These are phyloP conservation scores for Phytophthora quininea DNA, from an alignment of 352 stramenopile genomes.

Conservation along the genomic window DNA sequence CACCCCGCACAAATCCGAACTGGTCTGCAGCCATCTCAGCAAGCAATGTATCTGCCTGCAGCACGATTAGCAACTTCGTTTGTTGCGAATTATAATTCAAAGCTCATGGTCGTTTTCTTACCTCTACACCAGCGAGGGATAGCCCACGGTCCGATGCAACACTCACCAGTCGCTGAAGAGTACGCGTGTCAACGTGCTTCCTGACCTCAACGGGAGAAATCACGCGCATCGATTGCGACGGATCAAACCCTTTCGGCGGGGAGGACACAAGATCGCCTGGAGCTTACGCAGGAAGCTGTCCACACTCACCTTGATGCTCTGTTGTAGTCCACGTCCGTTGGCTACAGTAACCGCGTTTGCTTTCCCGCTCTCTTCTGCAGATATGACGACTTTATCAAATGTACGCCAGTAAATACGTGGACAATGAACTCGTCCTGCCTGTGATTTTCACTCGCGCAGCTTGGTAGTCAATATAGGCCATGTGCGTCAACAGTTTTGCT, in stretches of 20 bases:
- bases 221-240: conserved; percentile 20
- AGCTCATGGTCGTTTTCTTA: conserved; percentile 11
- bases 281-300: conserved; percentile 42
- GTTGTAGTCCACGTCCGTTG: background rate
- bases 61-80: background rate
- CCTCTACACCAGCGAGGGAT: conserved; percentile 34
- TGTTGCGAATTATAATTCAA: background rate
- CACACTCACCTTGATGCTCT: conserved; percentile 9
- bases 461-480: conserved; percentile 54
- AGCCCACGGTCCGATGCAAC: conserved; percentile 51
- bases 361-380: conserved; percentile 12
- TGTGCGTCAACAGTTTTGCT: conserved; percentile 42
- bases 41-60: conserved; percentile 43
- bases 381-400: background rate
- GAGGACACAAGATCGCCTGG: conserved; percentile 33
- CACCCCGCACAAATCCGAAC: conserved; percentile 52
- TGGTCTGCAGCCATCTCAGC: conserved; percentile 41
- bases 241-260: conserved; percentile 8
- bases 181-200: conserved; percentile 45
- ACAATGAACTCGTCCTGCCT: conserved; percentile 3
- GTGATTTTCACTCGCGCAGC: conserved; percentile 25
- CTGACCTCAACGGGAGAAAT: conserved; percentile 31
- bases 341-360: background rate
- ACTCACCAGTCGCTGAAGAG: conserved; percentile 45
- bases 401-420: too few species aligned